Base-by-base conservation (phyloP, 305 asterid species). In the Coffea humblotiana region DNA sequence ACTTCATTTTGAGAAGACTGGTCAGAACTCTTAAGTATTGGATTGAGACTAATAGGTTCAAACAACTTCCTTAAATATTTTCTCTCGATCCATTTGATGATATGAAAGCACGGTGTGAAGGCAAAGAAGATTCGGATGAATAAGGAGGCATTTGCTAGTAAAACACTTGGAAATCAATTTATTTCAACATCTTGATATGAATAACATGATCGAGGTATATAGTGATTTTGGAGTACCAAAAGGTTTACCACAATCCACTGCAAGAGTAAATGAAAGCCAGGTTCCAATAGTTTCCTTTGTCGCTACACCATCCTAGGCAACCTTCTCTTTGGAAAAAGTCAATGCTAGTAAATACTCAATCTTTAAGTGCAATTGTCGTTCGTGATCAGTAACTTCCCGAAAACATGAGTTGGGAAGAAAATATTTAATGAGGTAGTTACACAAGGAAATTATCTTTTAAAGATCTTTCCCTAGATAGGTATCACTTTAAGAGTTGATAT, bases 311-410 rank as follows among this genome's bases (percentile, higher is more conserved):
- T 56, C 32, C 25, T 27, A 64, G 72, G 66, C 40, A 76, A 76
- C 32, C 61, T 76, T 47, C 1, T 63, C 79, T 63, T 63, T 18
- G 60, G 4, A 37, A 13, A 13, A 43, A 76, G 51, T 16, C 61
- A 63, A 54, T 25, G 11, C 45, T 15, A 63, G 68, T 63, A 25
- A 27, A 65, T 65, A 65, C 19, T 2, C 70, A 47, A 64, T 27
- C 65, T 76, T 76, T 45, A 76, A 25, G 63, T 21, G 40, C 37
- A 29, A 12, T 76, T 76, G 49, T 76, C 72, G 18, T 76, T n/a
- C 13, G 27, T 40, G 21, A n/a, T 0, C 63, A 52, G 25, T n/a
- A 76, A 76, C 63, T 27, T 76, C 29, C 64, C 64, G 8, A 43
- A 43, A 47, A 64, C 25, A 25, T 15, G 10, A 48, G 47, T 72